Percentiles rank a stretch among this genome's conserved stretches.
Evolutionary conservation across 768 basidiomycete genomes (phyloP).

Genomic region (Termitomyces sp.): DNA sequence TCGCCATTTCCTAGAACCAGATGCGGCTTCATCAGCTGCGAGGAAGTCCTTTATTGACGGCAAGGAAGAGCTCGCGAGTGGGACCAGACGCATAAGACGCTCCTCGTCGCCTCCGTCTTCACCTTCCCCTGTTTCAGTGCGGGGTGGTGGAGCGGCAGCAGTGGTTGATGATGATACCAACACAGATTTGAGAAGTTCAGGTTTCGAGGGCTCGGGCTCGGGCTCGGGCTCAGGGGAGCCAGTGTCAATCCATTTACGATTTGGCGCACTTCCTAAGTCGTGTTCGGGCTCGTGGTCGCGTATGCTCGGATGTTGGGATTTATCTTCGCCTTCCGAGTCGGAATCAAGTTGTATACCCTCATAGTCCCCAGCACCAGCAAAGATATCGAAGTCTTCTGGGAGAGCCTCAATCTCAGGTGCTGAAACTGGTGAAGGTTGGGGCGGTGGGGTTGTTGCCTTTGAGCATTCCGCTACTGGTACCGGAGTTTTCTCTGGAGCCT

Average conservation of each 20-base stretch:
- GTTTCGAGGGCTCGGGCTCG: constrained; percentile 11
- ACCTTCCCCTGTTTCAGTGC: constrained; percentile 30
- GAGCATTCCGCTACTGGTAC: not conserved
- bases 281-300: not conserved
- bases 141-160: constrained; percentile 1
- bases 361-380: constrained; percentile 83
- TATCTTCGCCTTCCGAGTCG: constrained; percentile 50
- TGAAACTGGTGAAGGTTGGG: constrained; percentile 7
- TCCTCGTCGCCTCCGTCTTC: constrained; percentile 44
- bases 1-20: constrained; percentile 59
- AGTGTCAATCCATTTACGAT: constrained; percentile 42
- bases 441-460: not conserved
- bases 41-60: constrained; percentile 84
- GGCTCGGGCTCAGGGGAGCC: constrained; percentile 31
- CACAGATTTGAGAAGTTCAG: constrained; percentile 10
- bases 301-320: constrained; percentile 15
- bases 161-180: constrained; percentile 6
- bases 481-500: not conserved
- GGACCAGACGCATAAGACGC: constrained; percentile 54
- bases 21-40: constrained; percentile 65
- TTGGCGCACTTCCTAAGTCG: not conserved
- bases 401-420: constrained; percentile 33
- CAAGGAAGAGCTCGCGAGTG: constrained; percentile 74
- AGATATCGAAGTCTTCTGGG: constrained; percentile 79
- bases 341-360: constrained; percentile 58